These are phyloP conservation scores for Vigna reflexopilosa DNA, from an alignment of 306 rosid genomes.

Conservation along the genomic window DNA sequence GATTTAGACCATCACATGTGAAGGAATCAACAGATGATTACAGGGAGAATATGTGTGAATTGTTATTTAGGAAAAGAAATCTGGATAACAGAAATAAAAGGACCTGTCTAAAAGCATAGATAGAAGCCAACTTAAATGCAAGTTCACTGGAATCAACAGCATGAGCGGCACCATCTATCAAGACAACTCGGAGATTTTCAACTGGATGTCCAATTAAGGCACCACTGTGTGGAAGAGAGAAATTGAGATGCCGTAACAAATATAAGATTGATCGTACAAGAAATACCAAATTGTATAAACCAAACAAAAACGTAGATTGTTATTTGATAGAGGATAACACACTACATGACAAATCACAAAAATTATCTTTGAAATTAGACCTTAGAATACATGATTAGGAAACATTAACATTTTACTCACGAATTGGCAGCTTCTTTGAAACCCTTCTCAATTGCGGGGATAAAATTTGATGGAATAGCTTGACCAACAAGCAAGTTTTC, in stretches of 20 bases:
- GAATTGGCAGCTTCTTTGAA: slow-evolving; percentile 97
- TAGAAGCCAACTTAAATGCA: slow-evolving; percentile 95
- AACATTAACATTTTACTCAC: slow-evolving; percentile 55
- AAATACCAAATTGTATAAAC: not conserved
- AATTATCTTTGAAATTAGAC: not conserved
- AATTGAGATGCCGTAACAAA: slow-evolving; percentile 21
- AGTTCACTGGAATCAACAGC: slow-evolving; percentile 99
- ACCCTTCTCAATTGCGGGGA: slow-evolving; percentile 98
- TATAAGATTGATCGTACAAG: slow-evolving; percentile 1
- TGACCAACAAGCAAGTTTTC: slow-evolving; percentile 95
- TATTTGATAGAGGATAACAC: slow-evolving; percentile 8
- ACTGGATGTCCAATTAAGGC: slow-evolving; percentile 98
- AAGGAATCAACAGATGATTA: slow-evolving; percentile 22
- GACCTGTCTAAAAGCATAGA: slow-evolving; percentile 98
- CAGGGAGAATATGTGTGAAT: not conserved
- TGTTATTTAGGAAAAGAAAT: slow-evolving; percentile 16
- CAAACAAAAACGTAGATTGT: not conserved
- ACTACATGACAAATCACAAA: slow-evolving; percentile 1
- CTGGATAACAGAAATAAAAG: slow-evolving; percentile 33
- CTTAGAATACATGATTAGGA: slow-evolving; percentile 1
- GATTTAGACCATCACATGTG: slow-evolving; percentile 16
- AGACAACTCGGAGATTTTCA: slow-evolving; percentile 80
- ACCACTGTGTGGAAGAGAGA: slow-evolving; percentile 68
- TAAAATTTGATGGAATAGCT: slow-evolving; percentile 91
- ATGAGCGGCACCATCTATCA: slow-evolving; percentile 96